Percentiles rank a stretch among this genome's conserved stretches.
These are phyloP conservation scores for Carnegiea gigantea DNA, from an alignment of 179 eudicot genomes.

Conservation along the genomic window DNA sequence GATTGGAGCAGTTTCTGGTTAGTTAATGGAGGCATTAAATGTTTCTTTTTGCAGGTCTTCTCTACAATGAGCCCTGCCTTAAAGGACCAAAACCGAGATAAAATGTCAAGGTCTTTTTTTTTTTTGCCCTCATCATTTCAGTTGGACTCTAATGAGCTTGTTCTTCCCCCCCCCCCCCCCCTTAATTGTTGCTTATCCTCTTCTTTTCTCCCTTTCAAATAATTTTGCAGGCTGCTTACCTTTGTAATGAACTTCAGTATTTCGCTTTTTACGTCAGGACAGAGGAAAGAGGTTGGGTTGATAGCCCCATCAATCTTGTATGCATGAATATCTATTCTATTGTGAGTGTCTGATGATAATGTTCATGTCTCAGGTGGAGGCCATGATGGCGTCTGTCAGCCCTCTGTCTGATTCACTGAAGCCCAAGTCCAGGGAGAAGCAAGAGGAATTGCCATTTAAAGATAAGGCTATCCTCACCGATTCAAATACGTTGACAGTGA, in stretches of 20 bases:
- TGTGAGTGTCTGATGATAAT: slow-evolving; percentile 15
- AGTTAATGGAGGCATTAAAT: not conserved
- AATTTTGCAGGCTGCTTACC: slow-evolving; percentile 58
- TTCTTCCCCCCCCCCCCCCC: not conserved
- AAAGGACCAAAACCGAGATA: slow-evolving; percentile 53
- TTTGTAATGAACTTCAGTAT: slow-evolving; percentile 50
- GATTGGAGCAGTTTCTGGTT: slow-evolving; percentile 7
- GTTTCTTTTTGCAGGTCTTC: slow-evolving; percentile 55
- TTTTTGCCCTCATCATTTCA: slow-evolving; percentile 16
- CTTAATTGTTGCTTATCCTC: not conserved
- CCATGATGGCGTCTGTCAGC: slow-evolving; percentile 40
- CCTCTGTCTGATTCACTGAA: slow-evolving; percentile 33
- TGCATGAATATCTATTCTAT: not conserved
- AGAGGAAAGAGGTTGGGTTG: slow-evolving; percentile 69
- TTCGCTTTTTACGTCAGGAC: slow-evolving; percentile 55
- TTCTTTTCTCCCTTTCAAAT: slow-evolving; percentile 8
- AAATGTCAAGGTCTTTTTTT: slow-evolving; percentile 54
- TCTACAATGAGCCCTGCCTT: slow-evolving; percentile 48
- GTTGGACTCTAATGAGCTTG: not conserved
- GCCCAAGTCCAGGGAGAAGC: slow-evolving; percentile 36
- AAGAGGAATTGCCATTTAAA: slow-evolving; percentile 36
- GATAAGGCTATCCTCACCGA: slow-evolving; percentile 47
- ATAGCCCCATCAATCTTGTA: not conserved
- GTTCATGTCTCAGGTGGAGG: slow-evolving; percentile 55
- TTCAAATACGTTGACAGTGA: slow-evolving; percentile 42